Conservation (phyloP, 768 basidiomycete genomes). For the Gloeopeniophorella convolvens region DNA sequence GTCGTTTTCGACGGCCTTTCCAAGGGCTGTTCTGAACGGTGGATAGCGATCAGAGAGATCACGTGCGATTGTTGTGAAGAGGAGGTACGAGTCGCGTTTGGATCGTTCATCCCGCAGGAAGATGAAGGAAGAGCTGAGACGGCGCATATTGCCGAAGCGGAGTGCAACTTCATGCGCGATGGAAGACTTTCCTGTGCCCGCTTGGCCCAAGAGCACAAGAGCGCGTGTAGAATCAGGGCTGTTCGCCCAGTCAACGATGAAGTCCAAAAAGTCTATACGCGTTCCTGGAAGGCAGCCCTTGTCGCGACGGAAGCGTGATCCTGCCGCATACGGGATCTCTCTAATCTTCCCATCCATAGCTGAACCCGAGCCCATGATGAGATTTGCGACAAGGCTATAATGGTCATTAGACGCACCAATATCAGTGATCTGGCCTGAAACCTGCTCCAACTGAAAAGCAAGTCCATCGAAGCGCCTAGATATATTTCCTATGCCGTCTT, state of each 20-base stretch:
- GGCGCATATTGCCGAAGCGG: background rate
- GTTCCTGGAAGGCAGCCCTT: background rate
- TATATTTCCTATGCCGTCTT: too few relatives aligned
- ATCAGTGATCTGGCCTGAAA: background rate
- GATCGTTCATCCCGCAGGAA: background rate
- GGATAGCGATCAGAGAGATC: too few relatives aligned
- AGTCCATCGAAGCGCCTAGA: background rate
- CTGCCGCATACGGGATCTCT: background rate
- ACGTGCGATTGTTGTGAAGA: too few relatives aligned
- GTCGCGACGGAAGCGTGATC: background rate
- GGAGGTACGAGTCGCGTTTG: too few relatives aligned
- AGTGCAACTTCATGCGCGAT: background rate
- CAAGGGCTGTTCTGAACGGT: too few relatives aligned
- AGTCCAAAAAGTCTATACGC: background rate
- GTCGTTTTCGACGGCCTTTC: too few relatives aligned
- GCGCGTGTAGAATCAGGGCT: background rate
- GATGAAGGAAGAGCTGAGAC: background rate
- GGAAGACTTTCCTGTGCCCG: background rate
- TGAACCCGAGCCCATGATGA: background rate
- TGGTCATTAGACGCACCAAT: too few relatives aligned
- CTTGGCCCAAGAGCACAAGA: background rate
- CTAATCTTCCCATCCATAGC: background rate
- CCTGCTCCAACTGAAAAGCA: background rate
- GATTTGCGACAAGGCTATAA: too few relatives aligned
- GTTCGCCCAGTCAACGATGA: background rate